Evolutionary conservation across 2,329 filamentous ascomycete species (phyloP).

Genomic region (Xylariaceae sp.): DNA sequence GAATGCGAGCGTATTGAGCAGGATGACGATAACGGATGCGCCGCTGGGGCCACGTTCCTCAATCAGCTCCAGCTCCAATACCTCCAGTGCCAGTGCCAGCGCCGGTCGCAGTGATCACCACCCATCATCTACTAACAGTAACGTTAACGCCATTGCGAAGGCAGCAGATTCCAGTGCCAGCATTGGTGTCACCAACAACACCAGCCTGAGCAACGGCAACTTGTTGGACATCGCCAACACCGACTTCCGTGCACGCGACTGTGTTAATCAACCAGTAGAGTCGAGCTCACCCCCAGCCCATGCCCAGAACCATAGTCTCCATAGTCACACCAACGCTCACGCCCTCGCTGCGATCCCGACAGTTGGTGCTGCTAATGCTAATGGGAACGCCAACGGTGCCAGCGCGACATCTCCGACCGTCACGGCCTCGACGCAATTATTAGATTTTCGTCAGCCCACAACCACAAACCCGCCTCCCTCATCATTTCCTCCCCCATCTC

Average conservation of each 20-base stretch:
- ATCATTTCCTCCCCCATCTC: constrained; percentile 7
- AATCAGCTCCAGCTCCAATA: too few species aligned
- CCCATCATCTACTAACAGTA: too few species aligned
- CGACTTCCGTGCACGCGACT: too few species aligned
- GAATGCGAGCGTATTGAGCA: background rate
- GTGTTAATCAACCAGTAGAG: too few species aligned
- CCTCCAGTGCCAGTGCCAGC: background rate
- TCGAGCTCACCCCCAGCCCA: background rate
- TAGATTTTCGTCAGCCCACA: constrained; percentile 30
- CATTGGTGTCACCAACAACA: background rate
- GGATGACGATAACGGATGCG: constrained; percentile 12
- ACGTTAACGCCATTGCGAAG: background rate
- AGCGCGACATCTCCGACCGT: constrained; percentile 18
- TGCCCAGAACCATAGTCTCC: background rate
- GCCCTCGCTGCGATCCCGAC: constrained; percentile 3
- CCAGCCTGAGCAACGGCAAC: too few species aligned
- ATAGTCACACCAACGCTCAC: background rate
- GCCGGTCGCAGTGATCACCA: too few species aligned
- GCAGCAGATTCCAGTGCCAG: background rate
- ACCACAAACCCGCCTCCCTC: constrained; percentile 17
- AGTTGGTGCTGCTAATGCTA: constrained; percentile 5
- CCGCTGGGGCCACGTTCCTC: constrained; percentile 23
- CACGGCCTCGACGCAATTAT: constrained; percentile 24
- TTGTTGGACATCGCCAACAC: too few species aligned
- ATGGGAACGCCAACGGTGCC: constrained; percentile 4